These are phyloP conservation scores for Xylaria curta DNA, from an alignment of 495 filamentous ascomycete genomes.

Conservation along the genomic window DNA sequence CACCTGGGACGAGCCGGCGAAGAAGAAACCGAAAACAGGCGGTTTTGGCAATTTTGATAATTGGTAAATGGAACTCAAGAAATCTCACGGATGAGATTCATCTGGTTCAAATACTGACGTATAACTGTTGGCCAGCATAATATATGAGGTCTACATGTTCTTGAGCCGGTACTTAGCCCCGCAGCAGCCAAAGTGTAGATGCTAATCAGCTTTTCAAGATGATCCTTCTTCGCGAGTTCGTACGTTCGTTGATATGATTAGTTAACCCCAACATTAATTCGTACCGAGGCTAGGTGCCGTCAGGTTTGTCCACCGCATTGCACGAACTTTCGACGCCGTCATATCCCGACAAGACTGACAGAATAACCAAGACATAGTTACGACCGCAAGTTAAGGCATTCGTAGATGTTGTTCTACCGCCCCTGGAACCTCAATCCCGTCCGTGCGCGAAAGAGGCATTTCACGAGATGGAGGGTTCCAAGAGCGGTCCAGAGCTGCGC, in stretches of 20 bases:
- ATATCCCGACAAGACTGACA: neutral
- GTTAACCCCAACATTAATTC: no score
- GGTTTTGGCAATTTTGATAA: conserved; percentile 94
- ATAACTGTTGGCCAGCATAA: neutral
- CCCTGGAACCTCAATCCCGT: neutral
- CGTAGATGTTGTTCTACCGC: neutral
- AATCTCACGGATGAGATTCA: neutral
- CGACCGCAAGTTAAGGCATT: neutral
- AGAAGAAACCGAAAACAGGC: conserved; percentile 81
- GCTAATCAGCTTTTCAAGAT: neutral
- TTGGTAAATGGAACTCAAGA: conserved; percentile 58
- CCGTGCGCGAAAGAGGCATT: neutral
- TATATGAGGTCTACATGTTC: neutral
- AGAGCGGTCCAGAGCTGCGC: neutral
- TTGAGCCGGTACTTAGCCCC: neutral
- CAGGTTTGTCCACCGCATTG: neutral
- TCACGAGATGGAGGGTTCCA: neutral
- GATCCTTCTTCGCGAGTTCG: neutral
- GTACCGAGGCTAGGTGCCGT: neutral
- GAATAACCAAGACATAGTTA: neutral
- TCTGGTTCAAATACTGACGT: neutral
- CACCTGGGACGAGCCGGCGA: conserved; percentile 68
- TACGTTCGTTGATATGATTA: neutral
- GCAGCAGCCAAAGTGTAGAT: neutral
- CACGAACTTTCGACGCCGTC: neutral